Evolutionary conservation across 2,329 filamentous ascomycete genomes (phyloP).

Genomic region (Pseudocercospora fuligena): DNA sequence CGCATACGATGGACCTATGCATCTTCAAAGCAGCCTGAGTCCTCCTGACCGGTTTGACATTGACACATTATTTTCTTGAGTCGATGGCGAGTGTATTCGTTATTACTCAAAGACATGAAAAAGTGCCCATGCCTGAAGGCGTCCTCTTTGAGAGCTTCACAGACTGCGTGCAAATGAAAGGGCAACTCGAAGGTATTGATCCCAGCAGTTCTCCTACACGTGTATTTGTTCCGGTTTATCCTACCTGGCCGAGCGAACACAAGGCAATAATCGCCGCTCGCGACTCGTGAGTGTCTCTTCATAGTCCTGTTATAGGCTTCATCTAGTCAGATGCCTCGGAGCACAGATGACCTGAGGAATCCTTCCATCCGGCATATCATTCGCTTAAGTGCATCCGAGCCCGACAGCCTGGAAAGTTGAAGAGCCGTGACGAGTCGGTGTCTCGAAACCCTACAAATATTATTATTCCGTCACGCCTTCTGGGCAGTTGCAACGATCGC

Average conservation of each 20-base stretch:
- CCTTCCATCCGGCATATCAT: background rate
- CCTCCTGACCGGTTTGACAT: background rate
- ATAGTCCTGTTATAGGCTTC: background rate
- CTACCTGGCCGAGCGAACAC: too few species aligned
- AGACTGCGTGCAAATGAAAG: background rate
- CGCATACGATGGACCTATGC: background rate
- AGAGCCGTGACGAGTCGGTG: background rate
- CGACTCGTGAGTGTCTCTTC: background rate
- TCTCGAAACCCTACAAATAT: background rate
- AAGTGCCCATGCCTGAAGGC: background rate
- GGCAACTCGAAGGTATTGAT: background rate
- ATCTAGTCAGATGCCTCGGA: background rate
- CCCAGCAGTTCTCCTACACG: background rate
- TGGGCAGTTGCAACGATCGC: background rate
- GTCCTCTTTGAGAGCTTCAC: background rate
- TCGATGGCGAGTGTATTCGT: background rate
- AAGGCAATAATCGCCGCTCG: background rate
- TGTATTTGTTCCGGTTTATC: background rate
- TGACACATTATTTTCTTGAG: background rate
- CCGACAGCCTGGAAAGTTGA: background rate
- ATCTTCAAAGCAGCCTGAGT: background rate
- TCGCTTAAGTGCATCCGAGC: slow-evolving; percentile 8
- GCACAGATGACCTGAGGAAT: background rate
- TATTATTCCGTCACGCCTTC: background rate
- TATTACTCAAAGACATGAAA: background rate